A percentile compares a stretch with the other conserved stretches of the same genome.
Evolutionary conservation across 768 basidiomycete species (phyloP).

Genomic region (Baorangia bicolor): DNA sequence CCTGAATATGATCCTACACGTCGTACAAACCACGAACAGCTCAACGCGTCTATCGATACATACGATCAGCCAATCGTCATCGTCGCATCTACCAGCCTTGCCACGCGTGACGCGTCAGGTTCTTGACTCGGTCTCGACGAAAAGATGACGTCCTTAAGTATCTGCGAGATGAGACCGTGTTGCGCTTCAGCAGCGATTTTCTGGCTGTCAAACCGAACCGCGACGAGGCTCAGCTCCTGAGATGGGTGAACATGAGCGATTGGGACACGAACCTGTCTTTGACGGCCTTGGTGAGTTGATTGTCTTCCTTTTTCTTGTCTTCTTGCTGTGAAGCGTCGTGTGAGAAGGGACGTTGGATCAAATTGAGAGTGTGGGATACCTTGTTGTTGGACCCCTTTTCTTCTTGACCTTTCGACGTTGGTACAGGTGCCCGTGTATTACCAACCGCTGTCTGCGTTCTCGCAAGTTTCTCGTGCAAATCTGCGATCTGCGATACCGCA

Average conservation of each 20-base stretch:
- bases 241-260: not conserved
- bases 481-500: slow-evolving; percentile 85
- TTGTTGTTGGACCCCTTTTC: slow-evolving; percentile 40
- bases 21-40: not conserved
- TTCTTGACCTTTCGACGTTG: slow-evolving; percentile 52
- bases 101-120: slow-evolving; percentile 22
- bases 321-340: slow-evolving; percentile 36
- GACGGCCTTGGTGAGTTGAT: slow-evolving; percentile 83
- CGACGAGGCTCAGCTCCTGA: not conserved
- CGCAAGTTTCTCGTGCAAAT: slow-evolving; percentile 85
- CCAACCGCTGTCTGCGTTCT: slow-evolving; percentile 63
- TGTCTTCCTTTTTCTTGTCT: slow-evolving; percentile 86
- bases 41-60: slow-evolving; percentile 1
- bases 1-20: not conserved
- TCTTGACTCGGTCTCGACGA: slow-evolving; percentile 45
- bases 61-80: slow-evolving; percentile 32
- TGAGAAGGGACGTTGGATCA: not conserved
- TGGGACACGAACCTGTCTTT: slow-evolving; percentile 69
- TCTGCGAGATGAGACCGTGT: slow-evolving; percentile 90
- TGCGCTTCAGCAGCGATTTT: slow-evolving; percentile 91
- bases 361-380: slow-evolving; percentile 30
- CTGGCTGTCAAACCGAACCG: slow-evolving; percentile 47
- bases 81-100: slow-evolving; percentile 37
- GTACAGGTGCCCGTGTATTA: slow-evolving; percentile 57
- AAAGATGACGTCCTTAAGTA: slow-evolving; percentile 91